Percentiles rank a stretch among this genome's conserved stretches.
phyloP scores from a whole-genome alignment of 179 eudicot species.

The Actinidia polygama region DNA sequence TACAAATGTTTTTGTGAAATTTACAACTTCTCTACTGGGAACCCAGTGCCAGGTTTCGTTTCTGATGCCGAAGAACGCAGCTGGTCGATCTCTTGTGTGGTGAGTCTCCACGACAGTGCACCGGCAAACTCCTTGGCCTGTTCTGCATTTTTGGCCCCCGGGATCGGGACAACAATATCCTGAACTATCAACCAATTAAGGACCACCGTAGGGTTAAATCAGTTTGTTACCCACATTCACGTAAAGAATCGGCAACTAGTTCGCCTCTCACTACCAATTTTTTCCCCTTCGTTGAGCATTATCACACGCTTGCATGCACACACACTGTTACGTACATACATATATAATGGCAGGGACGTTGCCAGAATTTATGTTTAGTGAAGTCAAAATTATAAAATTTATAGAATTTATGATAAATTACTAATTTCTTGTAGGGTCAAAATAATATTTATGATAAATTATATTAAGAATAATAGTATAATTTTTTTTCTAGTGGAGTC shows the following conservation, averaged over 20 bases:
- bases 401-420: no score
- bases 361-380: no score
- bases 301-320: no score
- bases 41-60: conserved; percentile 64
- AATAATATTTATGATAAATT: no score
- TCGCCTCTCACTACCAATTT: no score
- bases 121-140: conserved; percentile 90
- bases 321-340: no score
- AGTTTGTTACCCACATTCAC: neutral
- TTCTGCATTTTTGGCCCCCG: conserved; percentile 88
- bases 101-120: conserved; percentile 80
- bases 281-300: no score
- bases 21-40: conserved; percentile 82
- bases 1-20: neutral
- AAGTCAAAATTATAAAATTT: no score
- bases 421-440: no score
- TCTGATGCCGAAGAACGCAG: conserved; percentile 78
- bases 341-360: no score
- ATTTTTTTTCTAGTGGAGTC: no score
- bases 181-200: conserved; percentile 91
- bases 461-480: no score
- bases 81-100: conserved; percentile 62
- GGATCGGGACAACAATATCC: conserved; percentile 87
- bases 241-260: neutral
- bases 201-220: conserved; percentile 48